Base-by-base conservation (phyloP, 1,284 basidiomycete genomes). In the Phellinidium pouzarii region DNA sequence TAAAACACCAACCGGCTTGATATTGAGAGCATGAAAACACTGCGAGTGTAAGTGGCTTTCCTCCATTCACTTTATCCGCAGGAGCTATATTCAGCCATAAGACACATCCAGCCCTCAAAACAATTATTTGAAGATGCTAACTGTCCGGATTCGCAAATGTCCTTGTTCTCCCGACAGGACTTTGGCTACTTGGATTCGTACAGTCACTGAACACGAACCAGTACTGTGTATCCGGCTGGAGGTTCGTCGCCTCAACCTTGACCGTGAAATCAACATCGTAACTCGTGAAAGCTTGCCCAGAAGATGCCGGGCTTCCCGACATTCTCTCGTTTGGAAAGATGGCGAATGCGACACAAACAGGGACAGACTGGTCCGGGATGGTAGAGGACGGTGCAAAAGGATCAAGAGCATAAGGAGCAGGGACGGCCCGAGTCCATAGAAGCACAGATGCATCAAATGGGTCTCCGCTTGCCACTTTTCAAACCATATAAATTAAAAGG, bases 261-360 rank as follows among this genome's bases (percentile, higher is more conserved):
- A 80, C 69, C 2, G 80, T 80, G 59, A 72, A 85, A 63, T 82
- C 81, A 38, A 85, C 79, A 58, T 84, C 82, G 56, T 77, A 78
- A 50, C 74, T 77, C 3, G 80, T 81, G 65, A 78, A 80, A 0
- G 75, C 79, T 50, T 77, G 66, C 19, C 76, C 78, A 22, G 71
- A 68, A 54, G 77, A 70, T 43, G 76, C 62, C 0, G 73, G 64
- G 25, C 59, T 61, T 5, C 75, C 75, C 17, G 66, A 60, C 7
- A 77, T 60, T 23, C 65, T 61, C 2, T 66, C 43, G 36, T 68
- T 70, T 27, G 66, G 62, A 47, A 66, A 73, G 31, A 80, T 63
- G 61, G 75, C 72, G 68, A 73, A 82, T 1, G 74, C 69, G 36
- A 83, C 71, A 62, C 82, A 84, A 54, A 77, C 71, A 5, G 81